Percentiles rank a stretch among this genome's conserved stretches.
Evolutionary conservation across 768 basidiomycete genomes (phyloP).

Genomic region (Lactarius hengduanensis): DNA sequence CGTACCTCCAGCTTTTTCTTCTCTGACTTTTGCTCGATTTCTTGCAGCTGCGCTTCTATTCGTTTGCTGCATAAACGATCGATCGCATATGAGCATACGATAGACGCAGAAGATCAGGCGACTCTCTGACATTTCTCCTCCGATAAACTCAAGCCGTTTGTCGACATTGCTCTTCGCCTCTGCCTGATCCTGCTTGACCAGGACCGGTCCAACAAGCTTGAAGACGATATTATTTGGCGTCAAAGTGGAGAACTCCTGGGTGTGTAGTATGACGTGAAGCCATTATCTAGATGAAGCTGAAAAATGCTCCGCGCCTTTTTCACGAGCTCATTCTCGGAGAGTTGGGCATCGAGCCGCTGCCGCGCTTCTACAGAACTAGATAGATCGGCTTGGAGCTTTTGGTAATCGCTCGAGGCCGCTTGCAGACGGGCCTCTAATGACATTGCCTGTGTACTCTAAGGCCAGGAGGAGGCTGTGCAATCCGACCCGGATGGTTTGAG

Average conservation of each 20-base stretch:
- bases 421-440: conserved; percentile 64
- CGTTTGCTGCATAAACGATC: conserved; percentile 52
- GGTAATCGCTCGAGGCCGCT: conserved; percentile 67
- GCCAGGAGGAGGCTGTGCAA: neutral
- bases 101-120: neutral
- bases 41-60: conserved; percentile 79
- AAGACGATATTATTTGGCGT: conserved; percentile 78
- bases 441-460: conserved; percentile 36
- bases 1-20: conserved; percentile 80
- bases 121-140: conserved; percentile 71
- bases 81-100: conserved; percentile 19
- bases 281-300: neutral
- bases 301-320: conserved; percentile 62
- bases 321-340: conserved; percentile 89
- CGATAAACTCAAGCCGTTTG: conserved; percentile 87
- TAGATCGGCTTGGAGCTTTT: conserved; percentile 77
- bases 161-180: conserved; percentile 89
- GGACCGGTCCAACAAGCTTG: conserved; percentile 88
- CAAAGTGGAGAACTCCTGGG: conserved; percentile 77
- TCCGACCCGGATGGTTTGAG: neutral
- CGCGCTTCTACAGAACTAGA: conserved; percentile 71
- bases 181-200: conserved; percentile 82
- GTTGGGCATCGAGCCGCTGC: conserved; percentile 86
- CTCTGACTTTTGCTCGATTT: conserved; percentile 71
- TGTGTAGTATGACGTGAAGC: conserved; percentile 13